phyloP scores from a whole-genome alignment of 208 protist genomes.

The Wallacemonas sp. region DNA sequence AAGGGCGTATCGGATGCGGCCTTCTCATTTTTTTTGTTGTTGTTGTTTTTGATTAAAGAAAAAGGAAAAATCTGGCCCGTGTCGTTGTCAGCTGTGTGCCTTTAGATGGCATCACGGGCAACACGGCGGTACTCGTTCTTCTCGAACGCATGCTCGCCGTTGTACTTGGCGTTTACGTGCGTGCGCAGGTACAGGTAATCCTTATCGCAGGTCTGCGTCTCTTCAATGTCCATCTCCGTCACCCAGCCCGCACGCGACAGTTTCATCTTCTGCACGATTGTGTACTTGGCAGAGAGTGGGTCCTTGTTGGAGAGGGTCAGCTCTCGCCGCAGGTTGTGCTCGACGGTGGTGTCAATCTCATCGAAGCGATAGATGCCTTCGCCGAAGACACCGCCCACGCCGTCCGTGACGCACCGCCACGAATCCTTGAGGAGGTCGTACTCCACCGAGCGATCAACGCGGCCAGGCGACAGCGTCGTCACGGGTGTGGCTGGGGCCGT shows the following conservation, averaged over 20 bases:
- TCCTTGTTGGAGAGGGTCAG: conserved; percentile 55
- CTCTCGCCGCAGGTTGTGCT: conserved; percentile 61
- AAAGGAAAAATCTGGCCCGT: not conserved
- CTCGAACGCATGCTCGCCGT: conserved; percentile 44
- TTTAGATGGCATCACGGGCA: conserved; percentile 38
- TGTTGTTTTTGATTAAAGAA: not conserved
- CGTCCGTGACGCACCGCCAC: conserved; percentile 55
- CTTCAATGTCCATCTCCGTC: conserved; percentile 45
- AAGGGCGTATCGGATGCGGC: not conserved
- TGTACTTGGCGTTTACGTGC: conserved; percentile 33
- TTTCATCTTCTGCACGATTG: conserved; percentile 48
- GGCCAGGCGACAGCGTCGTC: conserved; percentile 25
- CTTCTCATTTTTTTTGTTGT: not conserved
- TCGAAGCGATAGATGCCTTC: conserved; percentile 63
- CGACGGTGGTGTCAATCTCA: conserved; percentile 58
- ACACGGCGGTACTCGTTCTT: conserved; percentile 47
- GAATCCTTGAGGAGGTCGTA: conserved; percentile 51
- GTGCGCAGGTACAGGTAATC: conserved; percentile 48
- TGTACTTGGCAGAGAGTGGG: conserved; percentile 55
- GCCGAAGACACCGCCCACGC: conserved; percentile 61
- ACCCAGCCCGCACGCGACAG: conserved; percentile 37
- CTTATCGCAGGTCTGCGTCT: conserved; percentile 32
- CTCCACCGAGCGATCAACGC: conserved; percentile 35
- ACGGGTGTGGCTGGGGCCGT: conserved; percentile 39
- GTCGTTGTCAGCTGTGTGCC: not conserved